Base-by-base conservation (phyloP, 768 basidiomycete genomes). In the Multifurca ochricompacta region DNA sequence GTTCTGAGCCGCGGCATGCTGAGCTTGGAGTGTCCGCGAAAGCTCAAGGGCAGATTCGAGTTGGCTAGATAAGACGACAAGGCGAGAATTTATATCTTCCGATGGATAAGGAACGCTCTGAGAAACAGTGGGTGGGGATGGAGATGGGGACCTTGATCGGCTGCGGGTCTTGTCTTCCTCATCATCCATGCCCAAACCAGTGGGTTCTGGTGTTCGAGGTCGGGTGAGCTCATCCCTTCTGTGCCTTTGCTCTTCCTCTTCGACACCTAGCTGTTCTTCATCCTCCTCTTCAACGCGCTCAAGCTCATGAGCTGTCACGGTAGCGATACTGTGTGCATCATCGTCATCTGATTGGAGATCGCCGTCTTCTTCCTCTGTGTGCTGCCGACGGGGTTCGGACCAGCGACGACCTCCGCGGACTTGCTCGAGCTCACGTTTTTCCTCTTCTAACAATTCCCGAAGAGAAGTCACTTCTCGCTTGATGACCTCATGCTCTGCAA, bases 401-500 rank as follows among this genome's bases (percentile, higher is more conserved):
- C 56, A 37, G 54, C 59, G 32, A 46, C 54, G 56, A 58, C 61
- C 45, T 55, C 62, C 46, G 48, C 65, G 71, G 50, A 64, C 66
- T 4, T 61, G 64, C 43, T 68, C 77, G 64, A 69, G 65, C 47
- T 84, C 81, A 16, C 74, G 73, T 62, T 80, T 75, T 41, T 79
- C 78, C 53, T 78, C 76, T 58, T 88, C 85, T 71, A 91, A 78
- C 62, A 86, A 69, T 44, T 87, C 83, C 13, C 87, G 74, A 48
- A 98, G 72, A 2, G 75, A 71, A 34, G 77, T 71, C 3, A 98
- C 81, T 62, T 98, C 93, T 27, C 74, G 73, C 67, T 86, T 86
- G 64, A 96, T 80, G 7, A 71, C 73, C 53, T 96, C 92, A 61
- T 97, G 91, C 69, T 96, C 92, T 1, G 77, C 76, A 35, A 95